These are phyloP conservation scores for Coemansia sp. DNA, from an alignment of 192 early-diverging fungal genomes.

Conservation along the genomic window DNA sequence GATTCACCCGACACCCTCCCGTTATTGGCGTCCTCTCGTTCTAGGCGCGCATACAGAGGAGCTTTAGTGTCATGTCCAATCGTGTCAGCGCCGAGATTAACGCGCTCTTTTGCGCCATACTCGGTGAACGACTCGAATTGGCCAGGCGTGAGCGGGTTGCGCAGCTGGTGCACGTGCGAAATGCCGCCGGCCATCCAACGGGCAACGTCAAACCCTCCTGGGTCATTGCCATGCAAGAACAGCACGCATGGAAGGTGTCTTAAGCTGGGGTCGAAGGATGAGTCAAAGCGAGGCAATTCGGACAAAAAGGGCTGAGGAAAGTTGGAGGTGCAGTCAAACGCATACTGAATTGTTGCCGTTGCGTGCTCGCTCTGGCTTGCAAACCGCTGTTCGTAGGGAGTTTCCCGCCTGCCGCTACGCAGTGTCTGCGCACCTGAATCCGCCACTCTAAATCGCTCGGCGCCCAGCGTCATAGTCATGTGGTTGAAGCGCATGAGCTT, in stretches of 20 bases:
- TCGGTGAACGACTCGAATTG: slow-evolving; percentile 47
- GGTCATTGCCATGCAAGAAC: slow-evolving; percentile 49
- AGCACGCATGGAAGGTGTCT: slow-evolving; percentile 53
- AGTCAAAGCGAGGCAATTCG: slow-evolving; percentile 51
- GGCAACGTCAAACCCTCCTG: slow-evolving; percentile 58
- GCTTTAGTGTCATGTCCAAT: neutral
- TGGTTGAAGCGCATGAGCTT: slow-evolving; percentile 57
- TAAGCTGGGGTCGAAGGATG: slow-evolving; percentile 56
- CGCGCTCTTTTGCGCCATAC: slow-evolving; percentile 42
- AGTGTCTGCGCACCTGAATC: slow-evolving; percentile 30
- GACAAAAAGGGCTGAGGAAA: slow-evolving; percentile 54
- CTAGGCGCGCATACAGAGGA: neutral
- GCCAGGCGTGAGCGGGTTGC: slow-evolving; percentile 53
- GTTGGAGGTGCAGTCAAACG: slow-evolving; percentile 51
- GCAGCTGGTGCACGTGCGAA: slow-evolving; percentile 44
- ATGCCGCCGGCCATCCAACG: slow-evolving; percentile 57
- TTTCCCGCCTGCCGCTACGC: slow-evolving; percentile 4
- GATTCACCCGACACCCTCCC: neutral
- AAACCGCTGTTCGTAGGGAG: slow-evolving; percentile 20
- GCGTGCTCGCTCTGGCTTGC: slow-evolving; percentile 17
- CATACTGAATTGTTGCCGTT: slow-evolving; percentile 54
- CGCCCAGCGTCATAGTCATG: slow-evolving; percentile 55
- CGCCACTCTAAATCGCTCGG: slow-evolving; percentile 33
- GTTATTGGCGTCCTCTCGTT: neutral
- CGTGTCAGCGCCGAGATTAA: neutral